Evolutionary conservation across 1,139 yeast species (phyloP).

Genomic region (Hansenula anomala): DNA sequence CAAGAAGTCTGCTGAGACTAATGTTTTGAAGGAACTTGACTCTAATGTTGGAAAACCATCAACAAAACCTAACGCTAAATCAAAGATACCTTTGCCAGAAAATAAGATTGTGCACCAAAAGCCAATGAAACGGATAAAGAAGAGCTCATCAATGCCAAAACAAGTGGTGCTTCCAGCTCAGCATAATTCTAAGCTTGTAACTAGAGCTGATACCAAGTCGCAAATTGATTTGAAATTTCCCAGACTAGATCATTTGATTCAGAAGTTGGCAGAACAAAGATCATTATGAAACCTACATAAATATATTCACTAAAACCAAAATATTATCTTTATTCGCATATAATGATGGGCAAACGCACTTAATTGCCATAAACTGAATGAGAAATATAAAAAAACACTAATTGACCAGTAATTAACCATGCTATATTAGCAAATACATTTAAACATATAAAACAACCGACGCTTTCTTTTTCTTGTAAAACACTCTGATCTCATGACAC

Average conservation of each 20-base stretch:
- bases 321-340: no score
- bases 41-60: not conserved
- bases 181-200: no score
- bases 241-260: not conserved
- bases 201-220: no score
- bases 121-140: no score
- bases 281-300: not conserved
- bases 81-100: not conserved
- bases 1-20: not conserved
- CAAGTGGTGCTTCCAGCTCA: no score
- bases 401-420: slow-evolving; percentile 1
- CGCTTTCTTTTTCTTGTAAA: not conserved
- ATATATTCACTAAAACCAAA: not conserved
- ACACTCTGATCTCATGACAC: slow-evolving; percentile 1
- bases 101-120: no score
- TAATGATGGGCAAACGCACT: not conserved
- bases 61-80: not conserved
- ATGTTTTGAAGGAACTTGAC: slow-evolving; percentile 3
- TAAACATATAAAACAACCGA: not conserved
- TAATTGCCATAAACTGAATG: not conserved
- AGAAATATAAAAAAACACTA: not conserved
- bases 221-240: slow-evolving; percentile 5
- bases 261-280: not conserved
- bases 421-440: not conserved
- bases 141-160: no score